Evolutionary conservation across 495 filamentous ascomycete genomes (phyloP).

Genomic region (Letharia columbiana): DNA sequence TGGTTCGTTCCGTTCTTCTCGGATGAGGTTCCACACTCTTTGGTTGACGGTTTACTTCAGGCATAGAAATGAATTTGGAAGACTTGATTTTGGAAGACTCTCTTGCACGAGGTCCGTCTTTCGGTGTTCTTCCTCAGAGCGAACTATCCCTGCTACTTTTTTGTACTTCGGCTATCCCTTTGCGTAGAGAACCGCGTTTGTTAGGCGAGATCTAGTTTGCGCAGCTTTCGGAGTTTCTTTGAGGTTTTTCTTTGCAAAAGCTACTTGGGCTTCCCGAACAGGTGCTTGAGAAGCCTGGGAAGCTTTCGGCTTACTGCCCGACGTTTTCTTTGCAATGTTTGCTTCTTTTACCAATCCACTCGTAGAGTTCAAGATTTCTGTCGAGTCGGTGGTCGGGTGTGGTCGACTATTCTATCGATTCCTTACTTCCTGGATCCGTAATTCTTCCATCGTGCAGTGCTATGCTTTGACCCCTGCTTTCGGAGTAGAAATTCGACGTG

Average conservation of each 20-base stretch:
- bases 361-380: background rate
- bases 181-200: background rate
- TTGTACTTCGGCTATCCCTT: background rate
- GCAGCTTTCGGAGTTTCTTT: background rate
- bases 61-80: background rate
- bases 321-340: background rate
- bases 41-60: background rate
- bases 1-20: no score
- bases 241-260: background rate
- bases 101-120: background rate
- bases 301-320: background rate
- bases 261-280: background rate
- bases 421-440: background rate
- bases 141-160: background rate
- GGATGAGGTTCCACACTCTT: background rate
- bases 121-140: background rate
- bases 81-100: background rate
- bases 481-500: background rate
- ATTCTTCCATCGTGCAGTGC: background rate
- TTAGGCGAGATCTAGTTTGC: background rate
- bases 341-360: background rate
- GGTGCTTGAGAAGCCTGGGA: background rate
- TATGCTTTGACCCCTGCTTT: background rate
- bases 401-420: background rate
- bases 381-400: background rate